Evolutionary conservation across 1,139 yeast species (phyloP), one percentile per base, ranked within the genome.

Genomic region (Pneumocystis jirovecii): DNA sequence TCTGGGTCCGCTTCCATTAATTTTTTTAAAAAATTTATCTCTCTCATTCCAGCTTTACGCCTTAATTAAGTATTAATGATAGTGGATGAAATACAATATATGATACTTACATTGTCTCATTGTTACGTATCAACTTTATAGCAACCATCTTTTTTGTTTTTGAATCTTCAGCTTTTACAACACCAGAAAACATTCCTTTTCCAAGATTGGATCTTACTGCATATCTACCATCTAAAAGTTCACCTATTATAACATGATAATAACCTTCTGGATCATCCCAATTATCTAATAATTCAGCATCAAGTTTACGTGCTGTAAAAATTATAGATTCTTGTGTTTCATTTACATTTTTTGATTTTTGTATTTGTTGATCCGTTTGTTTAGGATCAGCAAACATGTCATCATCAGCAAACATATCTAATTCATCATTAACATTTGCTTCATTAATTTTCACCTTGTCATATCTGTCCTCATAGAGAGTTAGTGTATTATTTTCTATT

Each of bases 151-250:
- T 81, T 19, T 66, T 67, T 34, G 62, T 66, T 10, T 31, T 29
- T 39, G 63, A 61, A 61, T 70, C 72, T 37, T 37, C 44, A 5
- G 76, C 76, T 35, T 74, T 70, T 62, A 76, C 75, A 6, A 76
- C 78, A 6, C 74, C 70, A 29, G 77, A 74, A 70, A 74, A 74
- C 70, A 89, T 85, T 21, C 91, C 97, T 74, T 88, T 89, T 6
- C 97, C 96, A 75, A 89, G 87, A 0, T 95, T 88, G 1, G 96
- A 95, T 71, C 87, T 93, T 15, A 96, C 96, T 70, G 87, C 77
- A 59, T 88, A 76, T 68, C 83, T 80, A 45, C 82, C 77, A 25
- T 88, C 85, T 35, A 83, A 76, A 71, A 86, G 85, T 64, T 95
- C 79, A 63, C 83, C 83, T 70, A 86, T 83, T 42, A 91, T 82